A percentile compares a stretch with the other conserved stretches of the same genome.
Conservation (phyloP, 1,284 basidiomycete species). For the Ustilago crameri region DNA sequence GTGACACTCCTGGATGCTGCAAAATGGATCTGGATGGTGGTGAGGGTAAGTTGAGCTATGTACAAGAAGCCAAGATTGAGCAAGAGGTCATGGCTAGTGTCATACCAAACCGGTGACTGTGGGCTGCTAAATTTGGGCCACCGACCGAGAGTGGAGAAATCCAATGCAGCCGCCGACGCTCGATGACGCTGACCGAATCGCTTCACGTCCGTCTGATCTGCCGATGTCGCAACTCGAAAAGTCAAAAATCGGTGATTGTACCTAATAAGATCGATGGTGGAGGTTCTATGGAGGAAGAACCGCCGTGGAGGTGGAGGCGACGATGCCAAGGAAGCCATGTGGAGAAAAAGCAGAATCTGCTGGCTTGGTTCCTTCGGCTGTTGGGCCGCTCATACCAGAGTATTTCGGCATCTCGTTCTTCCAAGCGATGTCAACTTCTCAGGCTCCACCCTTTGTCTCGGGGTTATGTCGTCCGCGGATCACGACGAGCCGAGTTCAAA, state of each 20-base stretch:
- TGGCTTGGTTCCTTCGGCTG: no score
- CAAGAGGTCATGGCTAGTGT: neutral
- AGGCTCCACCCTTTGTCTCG: no score
- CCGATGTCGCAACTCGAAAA: neutral
- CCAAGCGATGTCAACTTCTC: no score
- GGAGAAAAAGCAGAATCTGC: no score
- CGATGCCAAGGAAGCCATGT: neutral
- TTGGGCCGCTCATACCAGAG: no score
- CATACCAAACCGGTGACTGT: neutral
- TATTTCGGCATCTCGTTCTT: no score
- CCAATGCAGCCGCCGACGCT: constrained; percentile 8
- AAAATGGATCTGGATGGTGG: neutral
- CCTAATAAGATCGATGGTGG: neutral
- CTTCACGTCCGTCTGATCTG: neutral
- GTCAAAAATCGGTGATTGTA: constrained; percentile 6
- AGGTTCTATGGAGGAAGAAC: no score
- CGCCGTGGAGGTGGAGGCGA: constrained; percentile 28
- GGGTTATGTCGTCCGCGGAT: no score
- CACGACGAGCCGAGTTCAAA: no score
- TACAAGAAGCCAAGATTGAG: neutral
- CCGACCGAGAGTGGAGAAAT: constrained; percentile 4
- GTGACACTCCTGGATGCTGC: neutral
- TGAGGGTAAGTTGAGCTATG: no score
- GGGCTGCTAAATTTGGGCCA: constrained; percentile 17
- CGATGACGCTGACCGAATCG: constrained; percentile 31